Base-by-base conservation (phyloP, 2,329 filamentous ascomycete species). In the Didymosphaeria variabile region DNA sequence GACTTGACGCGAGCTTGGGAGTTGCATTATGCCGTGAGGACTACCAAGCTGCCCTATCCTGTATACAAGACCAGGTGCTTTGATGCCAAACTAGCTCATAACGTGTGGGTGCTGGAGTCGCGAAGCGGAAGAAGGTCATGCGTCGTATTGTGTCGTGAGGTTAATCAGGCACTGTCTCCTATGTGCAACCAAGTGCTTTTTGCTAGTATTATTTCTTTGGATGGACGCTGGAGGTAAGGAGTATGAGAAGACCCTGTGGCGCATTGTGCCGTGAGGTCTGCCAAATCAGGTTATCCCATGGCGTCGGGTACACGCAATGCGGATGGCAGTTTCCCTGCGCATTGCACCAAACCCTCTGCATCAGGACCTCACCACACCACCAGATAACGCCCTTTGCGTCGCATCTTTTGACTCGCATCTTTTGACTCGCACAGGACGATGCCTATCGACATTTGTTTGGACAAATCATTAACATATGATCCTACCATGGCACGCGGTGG, bases 371-470 rank as follows among this genome's bases (percentile, higher is more conserved):
- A 5, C 49, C n/a, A n/a, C n/a, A 38, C 49, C 17, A 7, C n/a
- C 31, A 36, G 19, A 38, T n/a, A 51, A 21, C 31, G 5, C 23
- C 19, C 36, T 17, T 12, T 13, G 26, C 49, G 12, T 19, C 31
- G n/a, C 19, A 13, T 51, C 49, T 51, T 17, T 38, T 51, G 49
- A 29, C 26, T 32, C 31, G 2, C 17, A 44, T 51, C 49, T 51
- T 17, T 38, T 51, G 49, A 29, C 26, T 32, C 31, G 2, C 17
- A 44, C 19, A 29, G 2, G 6, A n/a, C 17, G 9, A 21, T 17
- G 31, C 31, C 21, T n/a, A n/a, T 6, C 26, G 23, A 32, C 46
- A 31, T 49, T 49, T 13, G 23, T 49, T 49, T n/a, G 7, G 5
- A 7, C 17, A 17, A 23, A 34, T 49, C 6, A 5, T 9, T 32